A percentile compares a stretch with the other conserved stretches of the same genome.
Evolutionary conservation across 1,284 basidiomycete genomes (phyloP).

Genomic region (Omphalotus olearius): DNA sequence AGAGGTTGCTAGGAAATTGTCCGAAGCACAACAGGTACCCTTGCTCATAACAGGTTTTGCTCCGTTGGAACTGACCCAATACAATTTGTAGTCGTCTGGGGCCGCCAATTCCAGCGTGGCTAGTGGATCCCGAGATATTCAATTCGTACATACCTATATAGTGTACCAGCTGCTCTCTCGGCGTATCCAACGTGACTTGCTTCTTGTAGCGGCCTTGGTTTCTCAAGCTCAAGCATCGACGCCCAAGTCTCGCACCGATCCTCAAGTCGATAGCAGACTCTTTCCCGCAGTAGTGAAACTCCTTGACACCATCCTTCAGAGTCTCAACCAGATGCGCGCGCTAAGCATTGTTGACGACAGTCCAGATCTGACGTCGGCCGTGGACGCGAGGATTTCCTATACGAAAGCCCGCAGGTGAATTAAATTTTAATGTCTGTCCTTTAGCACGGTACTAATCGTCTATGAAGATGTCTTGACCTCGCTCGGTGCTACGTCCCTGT

Average conservation of each 20-base stretch:
- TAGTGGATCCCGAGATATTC: slow-evolving; percentile 61
- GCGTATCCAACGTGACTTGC: slow-evolving; percentile 83
- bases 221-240: slow-evolving; percentile 30
- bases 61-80: slow-evolving; percentile 24
- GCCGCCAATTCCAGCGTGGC: slow-evolving; percentile 22
- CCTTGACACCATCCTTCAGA: slow-evolving; percentile 81
- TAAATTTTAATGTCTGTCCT: neutral
- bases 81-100: slow-evolving; percentile 32
- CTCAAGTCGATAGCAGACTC: slow-evolving; percentile 59
- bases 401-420: slow-evolving; percentile 71
- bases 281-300: slow-evolving; percentile 86
- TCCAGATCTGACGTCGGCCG: slow-evolving; percentile 71
- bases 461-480: slow-evolving; percentile 61
- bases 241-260: slow-evolving; percentile 36
- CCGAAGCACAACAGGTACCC: slow-evolving; percentile 75
- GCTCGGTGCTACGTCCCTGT: slow-evolving; percentile 65
- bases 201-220: slow-evolving; percentile 70
- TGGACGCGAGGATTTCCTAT: slow-evolving; percentile 72
- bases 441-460: slow-evolving; percentile 2
- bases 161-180: slow-evolving; percentile 82
- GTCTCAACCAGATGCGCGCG: slow-evolving; percentile 76
- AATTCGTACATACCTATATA: slow-evolving; percentile 83
- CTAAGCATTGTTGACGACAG: slow-evolving; percentile 86
- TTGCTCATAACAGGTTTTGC: slow-evolving; percentile 1
- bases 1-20: slow-evolving; percentile 71